A percentile compares a stretch with the other conserved stretches of the same genome.
These are phyloP conservation scores for Mortierella sp. DNA, from an alignment of 371 early-diverging fungal species.

Conservation along the genomic window DNA sequence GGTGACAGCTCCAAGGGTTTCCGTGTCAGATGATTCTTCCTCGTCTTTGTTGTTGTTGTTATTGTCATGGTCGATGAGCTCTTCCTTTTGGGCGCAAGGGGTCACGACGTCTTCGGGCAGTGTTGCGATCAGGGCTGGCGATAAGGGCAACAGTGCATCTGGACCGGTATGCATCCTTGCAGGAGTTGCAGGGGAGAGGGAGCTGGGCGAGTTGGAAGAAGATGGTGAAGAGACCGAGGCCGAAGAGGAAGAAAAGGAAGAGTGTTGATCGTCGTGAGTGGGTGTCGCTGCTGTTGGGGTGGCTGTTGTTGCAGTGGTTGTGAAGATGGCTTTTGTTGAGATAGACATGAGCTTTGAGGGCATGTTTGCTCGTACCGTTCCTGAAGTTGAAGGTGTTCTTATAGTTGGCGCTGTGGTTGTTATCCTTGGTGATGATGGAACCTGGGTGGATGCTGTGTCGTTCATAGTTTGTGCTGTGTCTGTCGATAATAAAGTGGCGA, in stretches of 20 bases:
- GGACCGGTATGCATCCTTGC: neutral
- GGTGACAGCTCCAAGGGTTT: conserved; percentile 5
- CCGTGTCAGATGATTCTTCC: conserved; percentile 1
- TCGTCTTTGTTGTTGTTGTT: conserved; percentile 11
- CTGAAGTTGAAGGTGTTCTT: neutral
- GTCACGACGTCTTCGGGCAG: neutral
- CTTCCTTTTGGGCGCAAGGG: neutral
- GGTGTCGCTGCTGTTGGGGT: conserved; percentile 1
- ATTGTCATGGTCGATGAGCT: neutral
- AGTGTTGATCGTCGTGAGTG: neutral
- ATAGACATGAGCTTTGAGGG: conserved; percentile 15
- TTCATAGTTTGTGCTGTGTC: neutral
- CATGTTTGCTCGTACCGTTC: neutral
- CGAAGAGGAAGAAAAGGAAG: conserved; percentile 14
- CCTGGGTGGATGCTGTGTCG: neutral
- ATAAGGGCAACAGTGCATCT: neutral
- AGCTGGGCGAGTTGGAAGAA: conserved; percentile 7
- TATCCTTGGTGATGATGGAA: neutral
- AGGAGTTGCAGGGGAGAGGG: neutral
- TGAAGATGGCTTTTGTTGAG: conserved; percentile 14
- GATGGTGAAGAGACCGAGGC: conserved; percentile 21
- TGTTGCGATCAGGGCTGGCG: neutral
- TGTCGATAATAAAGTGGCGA: neutral
- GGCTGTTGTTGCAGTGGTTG: conserved; percentile 16
- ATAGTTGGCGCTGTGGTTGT: neutral